Base-by-base conservation (phyloP, 1,284 basidiomycete genomes). In the Neotropicomus parvogracilis region DNA sequence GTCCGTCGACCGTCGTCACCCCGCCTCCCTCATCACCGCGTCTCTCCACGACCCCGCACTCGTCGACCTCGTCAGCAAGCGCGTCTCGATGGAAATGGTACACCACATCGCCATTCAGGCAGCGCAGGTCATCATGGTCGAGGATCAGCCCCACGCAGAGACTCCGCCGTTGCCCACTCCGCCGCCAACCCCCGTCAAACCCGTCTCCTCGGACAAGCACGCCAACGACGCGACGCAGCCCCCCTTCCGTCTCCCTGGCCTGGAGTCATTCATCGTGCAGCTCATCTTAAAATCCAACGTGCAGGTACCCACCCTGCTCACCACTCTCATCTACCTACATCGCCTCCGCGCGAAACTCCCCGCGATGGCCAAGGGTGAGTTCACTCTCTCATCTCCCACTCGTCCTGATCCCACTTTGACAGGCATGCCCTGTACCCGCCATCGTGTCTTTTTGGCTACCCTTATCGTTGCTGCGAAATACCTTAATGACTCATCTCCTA, bases 381-480 rank as follows among this genome's bases (percentile, higher is more conserved):
- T 33, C 44, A 19, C 40, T 36, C 45, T 26, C 14, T 47, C 43
- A 8, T 42, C 37, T 6, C 27, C 32, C 32, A 39, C 48, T 20
- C 14, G 16, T 32, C 47, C 48, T 59, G 44, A 57, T 44, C 21
- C 39, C 49, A 44, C 40, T 42, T 46, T 48, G 20, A 45, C 56
- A 89, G 91, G 90, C 43, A 86, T 95, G 77, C 82, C 88, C 20
- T 95, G 91, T 70, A 95, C 95, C 6, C 82, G 91, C 44, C 95
- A 97, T 68, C 88, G 95, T 41, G 88, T 98, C 54, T 97, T 99
- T 71, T 80, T 99, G 57, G 95, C 95, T 32, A 87, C 90, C 0
- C 83, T 98, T 62, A 98, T 99, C 69, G 90, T 95, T 41, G 88
- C 95, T 26, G 89, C 94, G 59, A 99, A 99, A 73, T 98, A 98